These are phyloP conservation scores for Astrothelium subdiscretum DNA, from an alignment of 495 filamentous ascomycete species.

Conservation along the genomic window DNA sequence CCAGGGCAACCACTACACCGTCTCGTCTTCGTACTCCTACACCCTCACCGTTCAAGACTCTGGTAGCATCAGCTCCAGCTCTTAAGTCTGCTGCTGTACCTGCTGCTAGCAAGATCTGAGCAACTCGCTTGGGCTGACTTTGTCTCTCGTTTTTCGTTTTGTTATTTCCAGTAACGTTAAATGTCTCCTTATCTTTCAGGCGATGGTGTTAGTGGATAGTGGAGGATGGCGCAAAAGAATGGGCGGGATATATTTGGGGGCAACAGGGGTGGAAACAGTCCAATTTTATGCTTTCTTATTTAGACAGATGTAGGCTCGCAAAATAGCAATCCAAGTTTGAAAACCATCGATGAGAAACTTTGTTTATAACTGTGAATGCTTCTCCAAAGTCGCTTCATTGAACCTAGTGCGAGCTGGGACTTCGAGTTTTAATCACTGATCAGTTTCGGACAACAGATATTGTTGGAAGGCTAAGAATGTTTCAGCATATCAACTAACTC, in stretches of 20 bases:
- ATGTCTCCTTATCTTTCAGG: neutral
- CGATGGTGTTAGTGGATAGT: neutral
- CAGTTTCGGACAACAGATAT: too few species aligned
- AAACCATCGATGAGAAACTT: neutral
- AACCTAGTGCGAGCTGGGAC: too few species aligned
- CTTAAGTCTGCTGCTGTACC: neutral
- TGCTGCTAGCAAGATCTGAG: neutral
- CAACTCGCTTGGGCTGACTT: neutral
- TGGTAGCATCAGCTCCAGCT: neutral
- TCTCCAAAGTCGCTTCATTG: too few species aligned
- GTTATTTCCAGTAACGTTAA: neutral
- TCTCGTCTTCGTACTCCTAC: constrained; percentile 5
- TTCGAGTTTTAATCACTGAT: too few species aligned
- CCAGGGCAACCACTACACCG: constrained; percentile 6
- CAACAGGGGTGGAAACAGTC: neutral
- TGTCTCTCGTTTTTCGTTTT: neutral
- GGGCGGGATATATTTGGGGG: neutral
- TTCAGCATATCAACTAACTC: too few species aligned
- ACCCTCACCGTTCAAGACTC: constrained; percentile 1
- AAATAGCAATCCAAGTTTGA: neutral
- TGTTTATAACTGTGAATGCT: too few species aligned
- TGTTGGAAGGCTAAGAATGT: too few species aligned
- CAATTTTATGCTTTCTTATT: neutral
- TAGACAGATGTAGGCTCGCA: neutral
- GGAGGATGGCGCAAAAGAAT: neutral